phyloP scores from a whole-genome alignment of 2,329 filamentous ascomycete species.

The Lachnellula occidentalis region DNA sequence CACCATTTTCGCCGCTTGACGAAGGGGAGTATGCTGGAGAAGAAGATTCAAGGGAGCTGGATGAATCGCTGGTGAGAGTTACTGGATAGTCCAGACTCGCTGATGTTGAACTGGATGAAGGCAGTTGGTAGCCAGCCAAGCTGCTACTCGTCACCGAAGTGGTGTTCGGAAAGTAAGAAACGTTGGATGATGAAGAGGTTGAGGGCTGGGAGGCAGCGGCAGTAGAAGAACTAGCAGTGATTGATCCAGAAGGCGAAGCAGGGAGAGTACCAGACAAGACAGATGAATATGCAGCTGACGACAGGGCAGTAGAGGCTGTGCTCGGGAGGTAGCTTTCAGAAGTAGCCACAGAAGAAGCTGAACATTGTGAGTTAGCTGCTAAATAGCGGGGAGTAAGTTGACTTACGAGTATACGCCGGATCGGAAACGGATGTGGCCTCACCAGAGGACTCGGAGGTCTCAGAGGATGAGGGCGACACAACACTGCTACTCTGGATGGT shows the following conservation, averaged over 20 bases:
- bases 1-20: too few relatives aligned
- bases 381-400: background rate
- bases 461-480: constrained; percentile 4
- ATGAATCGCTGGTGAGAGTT: too few relatives aligned
- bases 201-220: too few relatives aligned
- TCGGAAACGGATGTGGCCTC: constrained; percentile 5
- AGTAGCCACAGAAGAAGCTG: background rate
- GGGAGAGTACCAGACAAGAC: background rate
- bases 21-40: background rate
- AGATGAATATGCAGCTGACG: background rate
- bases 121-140: too few relatives aligned
- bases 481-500: constrained; percentile 11
- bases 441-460: constrained; percentile 1
- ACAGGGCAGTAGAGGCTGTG: background rate
- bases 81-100: too few relatives aligned
- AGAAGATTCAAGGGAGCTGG: background rate
- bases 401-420: constrained; percentile 2
- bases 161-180: too few relatives aligned
- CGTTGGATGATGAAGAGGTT: too few relatives aligned
- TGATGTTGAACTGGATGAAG: too few relatives aligned
- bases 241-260: background rate
- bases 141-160: too few relatives aligned
- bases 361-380: background rate
- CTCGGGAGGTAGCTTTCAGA: background rate
- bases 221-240: background rate